Evolutionary conservation across 176 grass and related monocot species (phyloP).

Genomic region (Raddia distichophylla): DNA sequence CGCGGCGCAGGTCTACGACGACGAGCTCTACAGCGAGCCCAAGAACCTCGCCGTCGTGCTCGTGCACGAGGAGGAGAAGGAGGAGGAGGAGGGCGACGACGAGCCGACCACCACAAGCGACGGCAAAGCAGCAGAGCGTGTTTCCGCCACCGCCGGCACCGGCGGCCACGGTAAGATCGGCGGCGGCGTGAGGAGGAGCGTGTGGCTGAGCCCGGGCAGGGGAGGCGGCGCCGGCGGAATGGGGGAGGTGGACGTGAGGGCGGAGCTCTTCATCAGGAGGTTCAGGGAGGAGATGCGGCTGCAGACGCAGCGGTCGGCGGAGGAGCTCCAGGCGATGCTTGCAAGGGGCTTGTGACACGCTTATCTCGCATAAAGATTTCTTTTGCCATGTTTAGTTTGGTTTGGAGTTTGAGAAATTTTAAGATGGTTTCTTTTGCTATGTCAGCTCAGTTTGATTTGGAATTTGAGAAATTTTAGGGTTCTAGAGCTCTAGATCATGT

Average conservation of each 20-base stretch:
- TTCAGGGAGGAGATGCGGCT: conserved; percentile 88
- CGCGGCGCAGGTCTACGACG: conserved; percentile 50
- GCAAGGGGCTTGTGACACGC: conserved; percentile 43
- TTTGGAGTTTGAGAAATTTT: too few species aligned
- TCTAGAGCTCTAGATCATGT: not conserved
- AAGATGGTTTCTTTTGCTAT: too few species aligned
- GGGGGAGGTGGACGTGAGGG: conserved; percentile 69
- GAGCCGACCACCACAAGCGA: not conserved
- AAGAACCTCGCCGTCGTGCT: conserved; percentile 4
- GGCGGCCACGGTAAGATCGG: not conserved
- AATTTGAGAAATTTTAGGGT: not conserved
- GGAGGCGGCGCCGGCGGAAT: conserved; percentile 34
- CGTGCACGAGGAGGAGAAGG: not conserved
- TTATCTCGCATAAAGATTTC: too few species aligned
- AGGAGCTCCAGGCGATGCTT: conserved; percentile 70
- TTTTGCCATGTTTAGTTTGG: too few species aligned
- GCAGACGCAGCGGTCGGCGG: conserved; percentile 67
- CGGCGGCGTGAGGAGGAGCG: conserved; percentile 28
- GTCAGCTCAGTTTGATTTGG: not conserved
- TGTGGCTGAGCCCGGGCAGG: conserved; percentile 38
- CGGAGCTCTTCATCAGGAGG: conserved; percentile 76
- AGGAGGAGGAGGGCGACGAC: not conserved
- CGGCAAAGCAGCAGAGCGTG: not conserved
- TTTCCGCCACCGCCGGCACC: not conserved
- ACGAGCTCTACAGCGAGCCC: conserved; percentile 61